These are phyloP conservation scores for Ambrosia artemisiifolia DNA, from an alignment of 129 eudicot species.

Conservation along the genomic window DNA sequence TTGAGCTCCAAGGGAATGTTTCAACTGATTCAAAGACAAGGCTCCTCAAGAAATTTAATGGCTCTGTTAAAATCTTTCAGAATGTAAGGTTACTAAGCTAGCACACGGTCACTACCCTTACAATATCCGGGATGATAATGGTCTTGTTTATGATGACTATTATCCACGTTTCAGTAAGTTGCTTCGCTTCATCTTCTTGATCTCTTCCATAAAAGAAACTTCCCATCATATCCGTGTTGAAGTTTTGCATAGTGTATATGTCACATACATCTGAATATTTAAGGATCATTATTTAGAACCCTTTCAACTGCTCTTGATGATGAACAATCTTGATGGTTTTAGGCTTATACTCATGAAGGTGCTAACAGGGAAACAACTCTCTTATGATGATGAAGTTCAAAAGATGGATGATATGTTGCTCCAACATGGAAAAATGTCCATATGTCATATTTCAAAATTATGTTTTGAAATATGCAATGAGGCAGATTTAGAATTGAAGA, in stretches of 20 bases:
- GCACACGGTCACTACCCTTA: neutral
- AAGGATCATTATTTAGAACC: neutral
- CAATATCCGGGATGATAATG: neutral
- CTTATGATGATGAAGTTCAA: neutral
- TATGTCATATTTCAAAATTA: neutral
- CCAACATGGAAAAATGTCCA: slow-evolving; percentile 3
- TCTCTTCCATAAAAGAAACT: neutral
- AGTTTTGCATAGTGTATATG: neutral
- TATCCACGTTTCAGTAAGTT: slow-evolving; percentile 14
- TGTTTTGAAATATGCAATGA: slow-evolving; percentile 23
- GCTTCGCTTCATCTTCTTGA: neutral
- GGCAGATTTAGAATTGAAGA: slow-evolving; percentile 5
- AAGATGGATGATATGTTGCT: neutral
- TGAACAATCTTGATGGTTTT: slow-evolving; percentile 13
- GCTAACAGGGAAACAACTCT: slow-evolving; percentile 8
- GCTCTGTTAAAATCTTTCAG: slow-evolving; percentile 25
- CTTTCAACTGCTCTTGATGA: neutral
- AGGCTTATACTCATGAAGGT: neutral
- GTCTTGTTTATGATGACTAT: neutral
- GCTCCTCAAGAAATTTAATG: no score
- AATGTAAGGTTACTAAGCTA: slow-evolving; percentile 11
- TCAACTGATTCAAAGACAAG: no score
- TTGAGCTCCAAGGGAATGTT: no score
- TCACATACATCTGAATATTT: neutral
- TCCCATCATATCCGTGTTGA: neutral